Percentiles rank a stretch among this genome's conserved stretches.
phyloP scores from a whole-genome alignment of 2,329 filamentous ascomycete species.

The Colletotrichum limetticola region DNA sequence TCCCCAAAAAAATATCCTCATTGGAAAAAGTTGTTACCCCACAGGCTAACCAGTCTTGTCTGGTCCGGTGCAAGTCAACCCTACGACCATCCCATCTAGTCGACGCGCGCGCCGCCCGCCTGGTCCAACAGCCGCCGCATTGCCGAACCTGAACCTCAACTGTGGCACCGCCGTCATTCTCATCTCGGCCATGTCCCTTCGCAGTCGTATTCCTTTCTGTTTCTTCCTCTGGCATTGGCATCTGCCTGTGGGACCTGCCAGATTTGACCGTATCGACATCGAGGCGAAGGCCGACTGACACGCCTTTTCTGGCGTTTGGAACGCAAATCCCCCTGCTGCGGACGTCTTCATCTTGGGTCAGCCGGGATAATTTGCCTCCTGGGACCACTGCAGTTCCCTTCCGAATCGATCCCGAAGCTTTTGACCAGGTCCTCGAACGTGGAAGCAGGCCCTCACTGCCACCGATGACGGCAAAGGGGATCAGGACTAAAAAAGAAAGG shows the following conservation, averaged over 20 bases:
- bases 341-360: constrained; percentile 18
- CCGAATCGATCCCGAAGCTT: constrained; percentile 29
- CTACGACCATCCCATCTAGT: constrained; percentile 28
- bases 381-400: constrained; percentile 16
- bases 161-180: constrained; percentile 19
- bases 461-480: constrained; percentile 14
- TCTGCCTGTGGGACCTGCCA: constrained; percentile 17
- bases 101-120: constrained; percentile 25
- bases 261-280: constrained; percentile 7
- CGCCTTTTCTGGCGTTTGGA: constrained; percentile 13
- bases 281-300: constrained; percentile 27
- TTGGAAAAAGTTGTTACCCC: constrained; percentile 19
- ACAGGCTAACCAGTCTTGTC: constrained; percentile 29
- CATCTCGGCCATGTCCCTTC: constrained; percentile 31
- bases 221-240: not conserved
- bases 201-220: not conserved
- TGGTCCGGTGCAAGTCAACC: constrained; percentile 1
- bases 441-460: constrained; percentile 17
- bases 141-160: constrained; percentile 33
- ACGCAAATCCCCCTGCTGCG: constrained; percentile 30
- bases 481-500: constrained; percentile 11
- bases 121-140: constrained; percentile 30
- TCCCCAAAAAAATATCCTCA: constrained; percentile 9
- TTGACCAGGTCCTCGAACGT: constrained; percentile 12
- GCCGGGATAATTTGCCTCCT: constrained; percentile 26